Evolutionary conservation across 352 stramenopile species (phyloP), one percentile per base, ranked within the genome.

Genomic region (Globisporangium recalcitrans): DNA sequence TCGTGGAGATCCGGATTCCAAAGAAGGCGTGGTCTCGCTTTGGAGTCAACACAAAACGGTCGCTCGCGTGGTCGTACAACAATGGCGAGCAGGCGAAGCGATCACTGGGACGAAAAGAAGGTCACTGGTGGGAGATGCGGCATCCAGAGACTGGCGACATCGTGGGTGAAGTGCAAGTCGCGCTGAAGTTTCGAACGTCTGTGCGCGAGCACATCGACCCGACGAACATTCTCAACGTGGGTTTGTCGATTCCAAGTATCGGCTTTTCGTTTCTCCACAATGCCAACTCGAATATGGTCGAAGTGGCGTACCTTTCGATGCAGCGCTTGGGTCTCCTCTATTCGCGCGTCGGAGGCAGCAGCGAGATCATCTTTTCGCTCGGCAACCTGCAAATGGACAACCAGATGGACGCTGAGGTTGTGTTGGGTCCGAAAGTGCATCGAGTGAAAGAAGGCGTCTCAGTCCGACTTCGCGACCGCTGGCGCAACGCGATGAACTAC

Each of bases 351-450:
- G 84, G 80, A 34, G 74, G 81, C n/a, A 93, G 81, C 64, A 94
- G 82, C 40, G 87, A 96, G 49, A 71, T 94, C 27, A 73, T 88
- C 0, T 88, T 91, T 57, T 91, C 83, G 16, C 66, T 96, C 16
- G 87, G 87, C 3, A 96, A 96, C 34, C 27, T 94, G 32, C 87
- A 96, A 55, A 93, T 96, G 83, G 87, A 96, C 67, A 94, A 96
- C 51, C 87, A 96, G 69, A 96, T 96, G 83, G 87, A 96, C 55
- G 68, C 72, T 19, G 85, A 93, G 52, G 87, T 96, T 36, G 80
- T 96, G 38, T 63, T 96, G 4, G 83, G 85, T 0, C 85, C 87
- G 1, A 91, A 93, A 21, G 81, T 93, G 11, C 80, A 93, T 51
- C 82, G 76, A 16, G 82, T 91, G 26, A 94, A 96, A 57, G 83